Conservation (phyloP, 2,329 filamentous ascomycete species). For the Nemania sp. region DNA sequence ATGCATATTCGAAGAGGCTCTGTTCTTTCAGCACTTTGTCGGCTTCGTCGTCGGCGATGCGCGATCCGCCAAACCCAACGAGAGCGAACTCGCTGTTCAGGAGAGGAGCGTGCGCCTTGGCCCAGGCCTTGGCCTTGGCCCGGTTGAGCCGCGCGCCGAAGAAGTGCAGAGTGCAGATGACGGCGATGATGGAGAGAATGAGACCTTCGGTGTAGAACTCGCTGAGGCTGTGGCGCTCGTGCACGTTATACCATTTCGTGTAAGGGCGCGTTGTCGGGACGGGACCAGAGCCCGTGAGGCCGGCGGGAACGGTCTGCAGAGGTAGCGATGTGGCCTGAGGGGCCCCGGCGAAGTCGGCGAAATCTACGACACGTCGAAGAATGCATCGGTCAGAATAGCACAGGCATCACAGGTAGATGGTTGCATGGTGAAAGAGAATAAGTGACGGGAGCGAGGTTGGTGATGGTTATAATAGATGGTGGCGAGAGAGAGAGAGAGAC, state of each 20-base stretch:
- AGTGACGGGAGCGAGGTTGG: too few species aligned
- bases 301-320: conserved; percentile 51
- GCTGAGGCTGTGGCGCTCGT: conserved; percentile 81
- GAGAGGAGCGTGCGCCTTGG: conserved; percentile 70
- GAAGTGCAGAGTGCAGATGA: conserved; percentile 79
- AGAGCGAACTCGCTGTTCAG: conserved; percentile 83
- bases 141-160: conserved; percentile 82
- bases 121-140: conserved; percentile 79
- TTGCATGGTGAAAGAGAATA: too few species aligned
- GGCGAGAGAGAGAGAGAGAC: not conserved
- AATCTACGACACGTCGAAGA: conserved; percentile 66
- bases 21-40: conserved; percentile 79
- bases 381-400: conserved; percentile 8
- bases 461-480: too few species aligned
- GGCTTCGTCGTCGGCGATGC: conserved; percentile 52
- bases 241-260: conserved; percentile 95
- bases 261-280: conserved; percentile 65
- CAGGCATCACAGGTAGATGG: too few species aligned
- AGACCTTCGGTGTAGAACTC: conserved; percentile 90
- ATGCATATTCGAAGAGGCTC: conserved; percentile 81
- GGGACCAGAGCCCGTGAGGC: conserved; percentile 52
- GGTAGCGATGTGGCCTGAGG: conserved; percentile 66
- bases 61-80: conserved; percentile 75
- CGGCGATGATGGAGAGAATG: conserved; percentile 73
- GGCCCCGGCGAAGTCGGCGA: conserved; percentile 87